Base-by-base conservation (phyloP, 2,329 filamentous ascomycete species). In the Neocucurbitaria cava region DNA sequence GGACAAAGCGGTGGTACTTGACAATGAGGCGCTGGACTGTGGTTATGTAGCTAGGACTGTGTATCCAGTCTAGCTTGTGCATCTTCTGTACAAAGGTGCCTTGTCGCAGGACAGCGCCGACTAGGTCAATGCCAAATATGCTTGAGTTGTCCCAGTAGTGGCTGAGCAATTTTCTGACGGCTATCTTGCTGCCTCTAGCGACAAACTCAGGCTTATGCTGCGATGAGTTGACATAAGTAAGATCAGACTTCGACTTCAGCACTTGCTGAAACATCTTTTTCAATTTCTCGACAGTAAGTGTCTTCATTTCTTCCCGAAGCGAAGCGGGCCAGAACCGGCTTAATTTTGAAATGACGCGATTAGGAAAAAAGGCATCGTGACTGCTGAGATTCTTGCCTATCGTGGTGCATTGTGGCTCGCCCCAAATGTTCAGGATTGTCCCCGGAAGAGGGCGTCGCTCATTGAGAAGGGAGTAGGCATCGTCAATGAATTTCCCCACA, bases 51-150 rank as follows among this genome's bases (percentile, higher is more conserved):
- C 86, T 79, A 0, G 90, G 89, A 23, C 87, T 89, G 71, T 91
- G 90, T 1, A 93, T 78, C 90, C 90, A 94, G 74, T 92, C 89
- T 42, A 93, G 85, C 61, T 83, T 81, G 61, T 84, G 81, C 89
- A 94, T 93, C 77, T 94, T 91, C 54, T 87, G 84, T 2, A 86
- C 76, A 62, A 91, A 42, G 83, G 50, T 78, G 17, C 85, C 83
- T 68, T 91, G 89, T 0, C 89, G 80, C 61, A 89, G 78, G 2
- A 90, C 85, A 0, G 87, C 88, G 1, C 86, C 85, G 4, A 81
- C 77, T 1, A 91, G 83, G 55, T 91, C 87, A 0, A 91, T 78
- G 0, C 85, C 83, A 57, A 91, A 90, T 0, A 80, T 78, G 1
- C 83, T 84, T n/a, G 77, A 79, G 66, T 91, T 91, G 20, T 85